Evolutionary conservation across 2,329 filamentous ascomycete genomes (phyloP).

Genomic region (Fusarium kyushuense): DNA sequence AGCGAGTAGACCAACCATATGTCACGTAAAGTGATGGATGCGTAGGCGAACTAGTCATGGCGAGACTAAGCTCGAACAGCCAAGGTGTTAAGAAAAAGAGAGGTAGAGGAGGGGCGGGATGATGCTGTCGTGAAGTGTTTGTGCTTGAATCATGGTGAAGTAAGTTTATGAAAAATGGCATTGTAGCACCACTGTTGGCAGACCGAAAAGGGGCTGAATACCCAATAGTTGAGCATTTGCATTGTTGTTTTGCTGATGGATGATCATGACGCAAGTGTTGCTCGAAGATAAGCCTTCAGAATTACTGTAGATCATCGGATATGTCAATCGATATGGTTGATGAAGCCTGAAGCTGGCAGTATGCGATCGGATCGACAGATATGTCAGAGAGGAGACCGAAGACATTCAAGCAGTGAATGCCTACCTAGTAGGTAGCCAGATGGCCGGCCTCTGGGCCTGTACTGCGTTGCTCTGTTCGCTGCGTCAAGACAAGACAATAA

Average conservation of each 20-base stretch:
- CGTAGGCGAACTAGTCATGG: constrained; percentile 30
- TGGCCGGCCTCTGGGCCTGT: not conserved
- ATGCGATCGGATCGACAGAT: constrained; percentile 35
- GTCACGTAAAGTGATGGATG: constrained; percentile 2
- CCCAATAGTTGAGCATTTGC: constrained; percentile 14
- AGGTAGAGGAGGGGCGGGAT: constrained; percentile 29
- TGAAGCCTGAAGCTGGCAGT: not conserved
- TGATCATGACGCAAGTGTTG: constrained; percentile 35
- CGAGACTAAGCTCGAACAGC: constrained; percentile 17
- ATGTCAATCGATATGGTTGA: constrained; percentile 25
- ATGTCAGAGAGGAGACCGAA: constrained; percentile 3
- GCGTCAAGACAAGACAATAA: constrained; percentile 12
- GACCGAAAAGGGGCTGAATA: not conserved
- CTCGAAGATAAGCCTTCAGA: constrained; percentile 6
- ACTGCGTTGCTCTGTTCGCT: constrained; percentile 4
- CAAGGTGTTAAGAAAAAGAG: constrained; percentile 23
- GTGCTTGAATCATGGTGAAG: constrained; percentile 8
- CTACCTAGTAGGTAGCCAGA: not conserved
- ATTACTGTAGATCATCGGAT: not conserved
- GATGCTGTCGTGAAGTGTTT: constrained; percentile 29
- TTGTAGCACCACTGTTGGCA: constrained; percentile 1
- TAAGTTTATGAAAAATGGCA: constrained; percentile 7
- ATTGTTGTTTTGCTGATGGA: constrained; percentile 17
- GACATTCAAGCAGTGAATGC: constrained; percentile 4
- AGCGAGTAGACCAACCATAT: constrained; percentile 19